phyloP scores from a whole-genome alignment of 2,329 filamentous ascomycete genomes.

The Xylogone sp. region DNA sequence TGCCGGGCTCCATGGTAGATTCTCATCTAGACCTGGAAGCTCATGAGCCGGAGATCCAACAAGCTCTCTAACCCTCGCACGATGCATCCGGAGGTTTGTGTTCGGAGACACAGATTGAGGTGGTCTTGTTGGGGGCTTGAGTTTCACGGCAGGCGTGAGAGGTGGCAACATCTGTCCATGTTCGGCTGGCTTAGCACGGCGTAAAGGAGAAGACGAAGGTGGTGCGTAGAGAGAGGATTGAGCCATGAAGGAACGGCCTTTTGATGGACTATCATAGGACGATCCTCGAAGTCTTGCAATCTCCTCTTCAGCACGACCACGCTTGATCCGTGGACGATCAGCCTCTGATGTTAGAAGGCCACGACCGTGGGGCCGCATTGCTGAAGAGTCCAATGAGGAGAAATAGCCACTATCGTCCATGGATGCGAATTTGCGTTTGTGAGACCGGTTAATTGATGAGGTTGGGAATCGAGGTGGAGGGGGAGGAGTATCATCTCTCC shows the following conservation, averaged over 20 bases:
- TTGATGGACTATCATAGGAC: slow-evolving; percentile 87
- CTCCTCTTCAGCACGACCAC: slow-evolving; percentile 90
- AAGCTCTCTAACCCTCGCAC: slow-evolving; percentile 75
- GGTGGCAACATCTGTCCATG: slow-evolving; percentile 64
- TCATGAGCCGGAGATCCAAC: slow-evolving; percentile 72
- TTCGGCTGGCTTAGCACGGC: slow-evolving; percentile 41
- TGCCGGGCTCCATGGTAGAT: slow-evolving; percentile 62
- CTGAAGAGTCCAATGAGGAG: slow-evolving; percentile 91
- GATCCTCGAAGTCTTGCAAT: slow-evolving; percentile 90
- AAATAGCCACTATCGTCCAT: slow-evolving; percentile 97
- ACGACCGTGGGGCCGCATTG: slow-evolving; percentile 62
- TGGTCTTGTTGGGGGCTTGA: slow-evolving; percentile 57
- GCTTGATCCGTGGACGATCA: slow-evolving; percentile 76
- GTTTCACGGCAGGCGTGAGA: slow-evolving; percentile 78
- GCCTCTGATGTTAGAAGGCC: slow-evolving; percentile 73
- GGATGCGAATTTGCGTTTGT: slow-evolving; percentile 73
- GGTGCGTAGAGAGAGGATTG: slow-evolving; percentile 36
- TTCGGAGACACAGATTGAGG: slow-evolving; percentile 83
- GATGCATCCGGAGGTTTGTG: slow-evolving; percentile 85
- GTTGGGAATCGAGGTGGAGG: slow-evolving; percentile 57
- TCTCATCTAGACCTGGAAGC: slow-evolving; percentile 46
- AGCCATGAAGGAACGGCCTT: slow-evolving; percentile 45
- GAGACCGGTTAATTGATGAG: slow-evolving; percentile 61
- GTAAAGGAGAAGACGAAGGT: slow-evolving; percentile 66
- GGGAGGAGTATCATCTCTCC: slow-evolving; percentile 71